Conservation (phyloP, 2,329 filamentous ascomycete genomes). For the Fusarium armeniacum region DNA sequence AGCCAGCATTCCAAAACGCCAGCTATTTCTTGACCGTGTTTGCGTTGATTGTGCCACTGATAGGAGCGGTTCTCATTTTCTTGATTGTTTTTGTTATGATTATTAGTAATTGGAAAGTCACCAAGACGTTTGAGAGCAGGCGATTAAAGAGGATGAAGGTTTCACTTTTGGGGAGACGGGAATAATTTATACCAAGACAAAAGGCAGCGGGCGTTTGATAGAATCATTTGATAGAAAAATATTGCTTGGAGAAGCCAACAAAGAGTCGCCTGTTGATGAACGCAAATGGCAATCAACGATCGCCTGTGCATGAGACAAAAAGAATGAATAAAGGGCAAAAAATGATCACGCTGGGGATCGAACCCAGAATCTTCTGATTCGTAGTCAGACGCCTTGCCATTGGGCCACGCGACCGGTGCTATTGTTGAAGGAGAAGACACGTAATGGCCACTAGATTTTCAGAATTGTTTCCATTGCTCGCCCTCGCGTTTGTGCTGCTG, state of each 20-base stretch:
- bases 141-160: slow-evolving; percentile 35
- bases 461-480: not conserved
- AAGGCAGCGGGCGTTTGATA: not conserved
- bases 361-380: slow-evolving; percentile 44
- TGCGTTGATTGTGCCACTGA: slow-evolving; percentile 34
- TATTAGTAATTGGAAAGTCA: slow-evolving; percentile 36
- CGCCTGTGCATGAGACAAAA: not conserved
- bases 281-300: too few relatives aligned
- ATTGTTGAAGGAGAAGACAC: not conserved
- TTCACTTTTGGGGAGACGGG: not conserved
- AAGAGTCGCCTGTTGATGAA: not conserved
- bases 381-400: slow-evolving; percentile 43
- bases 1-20: slow-evolving; percentile 20
- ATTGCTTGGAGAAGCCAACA: too few relatives aligned
- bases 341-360: slow-evolving; percentile 41
- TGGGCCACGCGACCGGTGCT: slow-evolving; percentile 33
- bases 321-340: not conserved
- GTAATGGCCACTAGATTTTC: not conserved
- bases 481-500: not conserved
- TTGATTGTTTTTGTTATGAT: slow-evolving; percentile 36
- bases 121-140: slow-evolving; percentile 30
- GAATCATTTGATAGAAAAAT: not conserved
- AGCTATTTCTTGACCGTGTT: slow-evolving; percentile 39
- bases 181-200: not conserved
- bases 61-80: slow-evolving; percentile 31